Base-by-base conservation (phyloP, 129 eudicot species). In the Glebionis coronaria region DNA sequence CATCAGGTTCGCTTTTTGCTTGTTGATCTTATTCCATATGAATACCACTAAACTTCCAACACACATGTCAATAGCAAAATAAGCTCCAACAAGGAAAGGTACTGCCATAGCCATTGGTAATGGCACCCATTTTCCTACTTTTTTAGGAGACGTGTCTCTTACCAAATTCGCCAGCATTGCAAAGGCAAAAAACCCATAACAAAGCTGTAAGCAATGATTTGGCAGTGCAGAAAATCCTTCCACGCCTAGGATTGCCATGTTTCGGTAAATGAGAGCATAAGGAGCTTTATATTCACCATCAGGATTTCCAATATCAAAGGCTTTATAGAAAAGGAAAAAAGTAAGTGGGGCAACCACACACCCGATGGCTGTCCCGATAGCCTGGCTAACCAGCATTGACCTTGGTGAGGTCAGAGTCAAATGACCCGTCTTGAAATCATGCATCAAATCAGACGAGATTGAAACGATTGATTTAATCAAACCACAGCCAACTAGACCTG, bases 81-180 rank as follows among this genome's bases (percentile, higher is more conserved):
- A 81, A 3, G 93, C 97, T 44, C 97, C 96, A 27, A 91, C 97
- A 11, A 91, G 83, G 73, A 91, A 91, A 0, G 97, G 97, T 45
- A 91, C 96, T 1, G 93, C 97, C 97, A 91, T 91, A 7, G 97
- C 97, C 97, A 91, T 91, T 3, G 97, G 96, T 46, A 91, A 80
- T 3, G 97, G 97, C 27, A 91, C 66, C 90, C 85, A 88, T 27
- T 65, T 72, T 69, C 90, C 94, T 0, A 79, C n/a, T 57, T 44
- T 65, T 56, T 23, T 62, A 0, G 90, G 79, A 25, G 66, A 49
- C 38, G 68, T 21, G 54, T 91, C 97, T 27, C 97, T 80, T 44
- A 76, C 28, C 61, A 85, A 62, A 73, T 91, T 88, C 31, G 83
- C 82, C 56, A 65, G 1, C 44, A 91, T 70, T 8, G 97, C 97